phyloP scores from a whole-genome alignment of 164 flowering plant species.

The Euptelea pleiosperma region DNA sequence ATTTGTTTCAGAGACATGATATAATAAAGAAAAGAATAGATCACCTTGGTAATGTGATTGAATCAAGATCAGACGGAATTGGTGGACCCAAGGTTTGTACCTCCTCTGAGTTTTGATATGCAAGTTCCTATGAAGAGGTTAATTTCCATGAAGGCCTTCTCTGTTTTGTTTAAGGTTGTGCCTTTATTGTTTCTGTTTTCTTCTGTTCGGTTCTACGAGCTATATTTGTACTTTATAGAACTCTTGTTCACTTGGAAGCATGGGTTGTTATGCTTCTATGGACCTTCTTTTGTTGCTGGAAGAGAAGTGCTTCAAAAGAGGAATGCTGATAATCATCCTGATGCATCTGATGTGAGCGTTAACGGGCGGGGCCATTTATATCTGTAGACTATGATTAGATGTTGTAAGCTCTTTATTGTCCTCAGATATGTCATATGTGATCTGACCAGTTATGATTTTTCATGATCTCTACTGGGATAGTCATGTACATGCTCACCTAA shows the following conservation, averaged over 20 bases:
- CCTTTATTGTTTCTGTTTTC: neutral
- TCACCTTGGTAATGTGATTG: conserved; percentile 63
- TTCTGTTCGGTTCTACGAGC: neutral
- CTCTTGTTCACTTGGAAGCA: too few relatives aligned
- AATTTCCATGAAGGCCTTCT: neutral
- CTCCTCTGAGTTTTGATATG: conserved; percentile 6
- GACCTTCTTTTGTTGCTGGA: too few relatives aligned
- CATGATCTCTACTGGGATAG: too few relatives aligned
- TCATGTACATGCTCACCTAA: neutral
- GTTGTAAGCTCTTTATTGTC: too few relatives aligned
- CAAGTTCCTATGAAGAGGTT: neutral
- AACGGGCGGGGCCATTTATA: too few relatives aligned
- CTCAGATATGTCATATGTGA: too few relatives aligned
- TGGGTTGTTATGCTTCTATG: too few relatives aligned
- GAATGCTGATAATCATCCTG: too few relatives aligned
- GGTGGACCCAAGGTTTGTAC: conserved; percentile 74
- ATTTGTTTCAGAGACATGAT: conserved; percentile 66
- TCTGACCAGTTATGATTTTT: too few relatives aligned
- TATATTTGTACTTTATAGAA: neutral
- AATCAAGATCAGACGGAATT: conserved; percentile 63
- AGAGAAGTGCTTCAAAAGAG: too few relatives aligned
- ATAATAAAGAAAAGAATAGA: conserved; percentile 76
- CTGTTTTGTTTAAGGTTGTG: neutral
- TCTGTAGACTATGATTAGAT: too few relatives aligned
- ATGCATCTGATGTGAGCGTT: too few relatives aligned